Evolutionary conservation across 176 grass and related monocot species (phyloP).

Genomic region (Elymus sibiricus): DNA sequence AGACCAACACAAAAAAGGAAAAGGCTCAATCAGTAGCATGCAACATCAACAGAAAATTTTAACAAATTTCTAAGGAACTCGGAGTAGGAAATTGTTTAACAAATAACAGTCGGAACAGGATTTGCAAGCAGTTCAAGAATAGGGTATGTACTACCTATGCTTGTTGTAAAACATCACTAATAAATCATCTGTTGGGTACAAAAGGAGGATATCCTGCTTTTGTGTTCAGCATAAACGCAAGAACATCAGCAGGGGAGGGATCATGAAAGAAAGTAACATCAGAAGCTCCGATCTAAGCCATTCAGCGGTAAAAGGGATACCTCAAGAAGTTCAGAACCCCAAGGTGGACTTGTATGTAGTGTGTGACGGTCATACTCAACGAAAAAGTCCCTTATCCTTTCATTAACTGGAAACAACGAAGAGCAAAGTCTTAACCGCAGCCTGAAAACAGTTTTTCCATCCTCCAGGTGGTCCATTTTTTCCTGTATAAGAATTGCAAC

Average conservation of each 20-base stretch:
- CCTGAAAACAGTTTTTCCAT: slow-evolving; percentile 92
- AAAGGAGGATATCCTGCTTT: slow-evolving; percentile 7
- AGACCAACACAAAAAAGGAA: not conserved
- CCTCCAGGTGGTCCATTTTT: slow-evolving; percentile 88
- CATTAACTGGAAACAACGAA: slow-evolving; percentile 89
- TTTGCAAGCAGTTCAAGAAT: not conserved
- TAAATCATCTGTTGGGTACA: slow-evolving; percentile 14
- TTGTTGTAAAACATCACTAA: slow-evolving; percentile 8
- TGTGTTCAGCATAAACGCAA: slow-evolving; percentile 3
- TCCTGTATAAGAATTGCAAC: slow-evolving; percentile 57
- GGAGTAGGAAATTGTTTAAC: not conserved
- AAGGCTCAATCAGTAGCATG: not conserved
- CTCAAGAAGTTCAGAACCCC: slow-evolving; percentile 99
- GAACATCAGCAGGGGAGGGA: not conserved
- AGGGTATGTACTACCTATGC: not conserved
- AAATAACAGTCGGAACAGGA: not conserved
- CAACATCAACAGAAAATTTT: not conserved
- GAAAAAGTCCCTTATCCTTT: slow-evolving; percentile 94
- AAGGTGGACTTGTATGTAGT: slow-evolving; percentile 93
- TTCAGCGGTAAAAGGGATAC: slow-evolving; percentile 39
- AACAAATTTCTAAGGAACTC: not conserved
- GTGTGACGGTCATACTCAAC: slow-evolving; percentile 96
- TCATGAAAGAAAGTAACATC: slow-evolving; percentile 14
- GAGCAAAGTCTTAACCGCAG: slow-evolving; percentile 89
- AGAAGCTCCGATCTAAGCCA: slow-evolving; percentile 21